These are phyloP conservation scores for Eimeria praecox DNA, from an alignment of 169 alveolate genomes.

Conservation along the genomic window DNA sequence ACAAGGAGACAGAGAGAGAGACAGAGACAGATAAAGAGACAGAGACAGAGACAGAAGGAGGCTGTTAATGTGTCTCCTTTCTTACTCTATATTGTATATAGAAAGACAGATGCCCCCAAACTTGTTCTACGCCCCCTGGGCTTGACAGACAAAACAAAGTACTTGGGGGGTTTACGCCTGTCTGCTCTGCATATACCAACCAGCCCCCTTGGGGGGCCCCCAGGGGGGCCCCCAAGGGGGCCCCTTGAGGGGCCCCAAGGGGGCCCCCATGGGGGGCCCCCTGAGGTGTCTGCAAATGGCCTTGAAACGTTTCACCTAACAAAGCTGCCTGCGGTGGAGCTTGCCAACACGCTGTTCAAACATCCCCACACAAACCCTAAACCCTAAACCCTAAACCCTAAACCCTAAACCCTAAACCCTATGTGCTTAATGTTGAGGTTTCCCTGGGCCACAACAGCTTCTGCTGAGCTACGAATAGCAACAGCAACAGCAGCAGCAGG, in stretches of 20 bases:
- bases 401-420: neutral
- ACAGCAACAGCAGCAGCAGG: neutral
- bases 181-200: slow-evolving; percentile 46
- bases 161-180: slow-evolving; percentile 46
- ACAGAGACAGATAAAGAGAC: too few species aligned
- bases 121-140: slow-evolving; percentile 11
- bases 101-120: slow-evolving; percentile 33
- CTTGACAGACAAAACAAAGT: slow-evolving; percentile 12
- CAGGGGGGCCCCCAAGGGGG: slow-evolving; percentile 27
- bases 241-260: slow-evolving; percentile 11
- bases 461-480: neutral
- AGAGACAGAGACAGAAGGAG: too few species aligned
- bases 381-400: neutral
- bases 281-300: slow-evolving; percentile 25
- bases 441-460: neutral
- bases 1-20: too few species aligned
- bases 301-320: slow-evolving; percentile 59
- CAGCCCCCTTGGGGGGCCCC: slow-evolving; percentile 61
- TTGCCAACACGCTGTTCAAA: slow-evolving; percentile 22
- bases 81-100: neutral
- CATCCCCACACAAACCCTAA: neutral
- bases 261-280: slow-evolving; percentile 17
- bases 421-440: neutral
- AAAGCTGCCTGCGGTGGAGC: slow-evolving; percentile 44
- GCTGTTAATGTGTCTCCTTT: too few species aligned